A percentile compares a stretch with the other conserved stretches of the same genome.
phyloP scores from a whole-genome alignment of 176 grass and related monocot genomes.

The Miscanthus lutarioriparius region DNA sequence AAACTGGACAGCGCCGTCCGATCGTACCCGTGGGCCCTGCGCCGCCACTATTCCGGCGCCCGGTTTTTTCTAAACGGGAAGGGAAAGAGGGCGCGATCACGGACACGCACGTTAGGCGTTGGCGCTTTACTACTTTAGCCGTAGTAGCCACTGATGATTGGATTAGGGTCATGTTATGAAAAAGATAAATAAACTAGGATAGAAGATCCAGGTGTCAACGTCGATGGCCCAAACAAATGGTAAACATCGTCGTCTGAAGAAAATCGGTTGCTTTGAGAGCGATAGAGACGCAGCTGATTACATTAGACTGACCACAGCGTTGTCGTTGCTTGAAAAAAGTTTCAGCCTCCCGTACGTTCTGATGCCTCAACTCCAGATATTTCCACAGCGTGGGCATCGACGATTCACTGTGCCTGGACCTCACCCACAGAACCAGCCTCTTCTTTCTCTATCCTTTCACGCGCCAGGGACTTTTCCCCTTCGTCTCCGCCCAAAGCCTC shows the following conservation, averaged over 20 bases:
- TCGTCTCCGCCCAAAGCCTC: too few relatives aligned
- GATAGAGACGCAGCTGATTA: neutral
- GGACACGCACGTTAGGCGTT: slow-evolving; percentile 14
- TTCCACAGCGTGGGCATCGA: too few relatives aligned
- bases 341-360: too few relatives aligned
- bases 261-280: neutral
- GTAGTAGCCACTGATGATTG: too few relatives aligned
- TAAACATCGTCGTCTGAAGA: neutral
- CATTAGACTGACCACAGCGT: too few relatives aligned
- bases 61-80: neutral
- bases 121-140: neutral
- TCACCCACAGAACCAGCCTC: too few relatives aligned
- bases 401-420: too few relatives aligned
- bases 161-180: neutral
- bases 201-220: neutral
- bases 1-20: neutral
- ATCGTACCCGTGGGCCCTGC: neutral
- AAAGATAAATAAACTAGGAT: neutral
- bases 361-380: too few relatives aligned
- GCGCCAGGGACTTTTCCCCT: too few relatives aligned
- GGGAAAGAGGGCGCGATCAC: neutral
- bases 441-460: too few relatives aligned
- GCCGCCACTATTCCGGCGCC: neutral
- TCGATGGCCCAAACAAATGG: neutral
- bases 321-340: too few relatives aligned